Evolutionary conservation across 2,329 filamentous ascomycete species (phyloP).

Genomic region (Phymatotrichopsis omnivora): DNA sequence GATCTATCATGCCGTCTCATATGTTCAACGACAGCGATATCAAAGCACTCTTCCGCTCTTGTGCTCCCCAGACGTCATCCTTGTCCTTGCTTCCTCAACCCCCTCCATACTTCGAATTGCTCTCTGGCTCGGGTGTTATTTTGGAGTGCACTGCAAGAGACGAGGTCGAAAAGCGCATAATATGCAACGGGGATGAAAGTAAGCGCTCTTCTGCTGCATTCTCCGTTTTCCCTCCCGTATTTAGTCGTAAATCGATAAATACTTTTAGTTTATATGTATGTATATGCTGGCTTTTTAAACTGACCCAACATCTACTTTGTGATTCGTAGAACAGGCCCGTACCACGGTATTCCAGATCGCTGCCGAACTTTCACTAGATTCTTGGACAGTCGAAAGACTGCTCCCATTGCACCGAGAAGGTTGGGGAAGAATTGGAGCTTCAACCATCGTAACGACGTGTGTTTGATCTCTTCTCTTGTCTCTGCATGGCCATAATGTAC

Average conservation of each 20-base stretch:
- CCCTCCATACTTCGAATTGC: constrained; percentile 19
- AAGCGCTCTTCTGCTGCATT: constrained; percentile 7
- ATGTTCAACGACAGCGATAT: constrained; percentile 17
- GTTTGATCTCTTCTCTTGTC: constrained; percentile 1
- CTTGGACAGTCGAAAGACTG: constrained; percentile 18
- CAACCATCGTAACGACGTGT: constrained; percentile 21
- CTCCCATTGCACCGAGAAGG: constrained; percentile 19
- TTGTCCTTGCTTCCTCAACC: constrained; percentile 1
- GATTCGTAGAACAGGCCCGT: constrained; percentile 15
- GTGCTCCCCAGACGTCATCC: constrained; percentile 9
- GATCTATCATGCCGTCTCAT: constrained; percentile 12
- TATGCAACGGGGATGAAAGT: constrained; percentile 13
- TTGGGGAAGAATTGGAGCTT: constrained; percentile 25
- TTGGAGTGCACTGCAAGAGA: constrained; percentile 14
- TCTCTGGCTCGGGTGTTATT: constrained; percentile 19
- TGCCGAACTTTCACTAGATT: constrained; percentile 20
- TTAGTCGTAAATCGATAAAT: no score
- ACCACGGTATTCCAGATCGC: constrained; percentile 23
- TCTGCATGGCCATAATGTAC: background rate
- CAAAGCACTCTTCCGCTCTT: constrained; percentile 19
- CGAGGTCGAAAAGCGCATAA: constrained; percentile 18
- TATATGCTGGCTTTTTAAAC: constrained; percentile 5
- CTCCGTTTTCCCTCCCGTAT: background rate
- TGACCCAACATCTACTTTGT: constrained; percentile 9
- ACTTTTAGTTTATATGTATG: no score